Base-by-base conservation (phyloP, 2,329 filamentous ascomycete species). In the Penicillium polonicum region DNA sequence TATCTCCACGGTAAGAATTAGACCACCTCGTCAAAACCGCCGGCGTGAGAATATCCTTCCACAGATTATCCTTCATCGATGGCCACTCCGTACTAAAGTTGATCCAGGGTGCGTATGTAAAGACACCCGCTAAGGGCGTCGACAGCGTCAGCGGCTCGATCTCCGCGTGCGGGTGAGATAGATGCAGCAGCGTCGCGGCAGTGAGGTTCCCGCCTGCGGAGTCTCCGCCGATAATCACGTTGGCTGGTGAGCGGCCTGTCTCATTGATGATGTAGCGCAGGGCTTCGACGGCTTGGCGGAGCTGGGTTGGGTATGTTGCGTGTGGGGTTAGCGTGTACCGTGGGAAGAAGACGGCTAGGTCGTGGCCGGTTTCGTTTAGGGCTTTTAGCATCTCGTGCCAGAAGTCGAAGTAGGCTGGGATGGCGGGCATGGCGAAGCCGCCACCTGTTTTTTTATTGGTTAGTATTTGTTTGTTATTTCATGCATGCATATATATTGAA, bases 61-160 rank as follows among this genome's bases (percentile, higher is more conserved):
- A 72, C 4, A 69, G 72, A 60, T 85, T 84, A 7, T 68, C 64
- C 21, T 65, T 63, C 51, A 77, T 78, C 5, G 78, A 77, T 1
- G 73, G 67, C 35, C 76, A 74, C 15, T 76, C 66, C 0, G 70
- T 71, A 31, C 69, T 68, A 66, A 85, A 83, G 17, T 76, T 78
- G 5, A 78, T 69, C 85, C 85, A 88, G 0, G 85, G 84, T 1
- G 78, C 81, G 38, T 85, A 78, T 0, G 83, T 74, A 27, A 86
- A 67, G 0, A 78, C 74, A 1, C 77, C 83, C 2, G 68, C 69
- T 35, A 74, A 49, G 70, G 75, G 52, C 81, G 68, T 41, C 68
- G 78, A 36, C 63, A 72, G 1, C 61, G 60, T 7, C 80, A 75
- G 0, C 55, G 64, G 50, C 78, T 69, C 8, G 66, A 84, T 76